Evolutionary conservation across 1,139 yeast species (phyloP).

Genomic region (Trichomonascaceae sp.): DNA sequence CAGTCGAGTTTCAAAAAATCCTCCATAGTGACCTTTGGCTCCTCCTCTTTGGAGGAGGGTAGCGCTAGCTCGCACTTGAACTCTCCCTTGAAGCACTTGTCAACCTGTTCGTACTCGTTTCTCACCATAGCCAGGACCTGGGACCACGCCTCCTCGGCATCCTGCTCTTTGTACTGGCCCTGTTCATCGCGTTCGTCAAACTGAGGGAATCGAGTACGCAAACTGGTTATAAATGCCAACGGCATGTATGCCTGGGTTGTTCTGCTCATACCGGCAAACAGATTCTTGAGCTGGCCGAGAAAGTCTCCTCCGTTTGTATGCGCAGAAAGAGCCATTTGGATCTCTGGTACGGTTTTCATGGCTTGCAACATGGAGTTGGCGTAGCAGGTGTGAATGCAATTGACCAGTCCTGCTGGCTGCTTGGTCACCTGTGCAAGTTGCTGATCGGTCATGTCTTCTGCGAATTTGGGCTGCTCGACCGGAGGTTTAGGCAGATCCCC

Average conservation of each 20-base stretch:
- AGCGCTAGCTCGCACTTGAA: not conserved
- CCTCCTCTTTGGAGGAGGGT: constrained; percentile 2
- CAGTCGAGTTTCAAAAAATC: constrained; percentile 65
- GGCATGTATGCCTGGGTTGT: constrained; percentile 33
- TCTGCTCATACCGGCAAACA: constrained; percentile 21
- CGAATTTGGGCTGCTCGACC: constrained; percentile 40
- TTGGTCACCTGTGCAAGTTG: constrained; percentile 22
- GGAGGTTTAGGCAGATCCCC: constrained; percentile 56
- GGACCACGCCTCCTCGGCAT: constrained; percentile 93
- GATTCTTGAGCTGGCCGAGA: constrained; percentile 20
- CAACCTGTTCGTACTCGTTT: not conserved
- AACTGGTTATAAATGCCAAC: constrained; percentile 40
- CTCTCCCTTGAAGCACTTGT: not conserved
- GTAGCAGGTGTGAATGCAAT: constrained; percentile 92
- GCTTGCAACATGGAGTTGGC: constrained; percentile 83
- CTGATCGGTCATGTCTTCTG: constrained; percentile 53
- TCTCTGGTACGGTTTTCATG: constrained; percentile 52
- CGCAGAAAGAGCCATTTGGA: constrained; percentile 24
- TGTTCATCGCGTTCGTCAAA: constrained; percentile 59
- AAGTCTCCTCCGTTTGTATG: constrained; percentile 15
- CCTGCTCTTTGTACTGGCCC: constrained; percentile 86
- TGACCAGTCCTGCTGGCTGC: constrained; percentile 67
- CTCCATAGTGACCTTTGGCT: constrained; percentile 28
- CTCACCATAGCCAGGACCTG: constrained; percentile 51
- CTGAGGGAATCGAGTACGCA: constrained; percentile 53